Base-by-base conservation (phyloP, 2,329 filamentous ascomycete species). In the Drechslerella dactyloides region DNA sequence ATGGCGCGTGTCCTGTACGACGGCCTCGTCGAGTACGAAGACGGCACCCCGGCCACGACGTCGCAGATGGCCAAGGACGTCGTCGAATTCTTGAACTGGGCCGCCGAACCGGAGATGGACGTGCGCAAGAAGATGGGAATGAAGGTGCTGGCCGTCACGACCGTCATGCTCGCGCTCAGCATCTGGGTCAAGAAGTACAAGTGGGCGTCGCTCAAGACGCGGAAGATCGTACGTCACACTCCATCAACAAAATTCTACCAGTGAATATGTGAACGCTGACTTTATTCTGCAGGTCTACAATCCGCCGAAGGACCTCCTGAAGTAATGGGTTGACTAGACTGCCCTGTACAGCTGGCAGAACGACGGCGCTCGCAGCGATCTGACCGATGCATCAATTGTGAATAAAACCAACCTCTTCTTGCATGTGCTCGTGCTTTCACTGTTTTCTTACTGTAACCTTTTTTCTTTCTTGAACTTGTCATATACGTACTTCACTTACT, bases 11-110 rank as follows among this genome's bases (percentile, higher is more conserved):
- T 97, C 73, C 87, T 99, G 73, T 99, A 96, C 83, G 94, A 99
- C 77, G 94, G 91, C 75, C 84, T 99, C 68, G 94, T 99, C 75
- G 94, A 99, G 82, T 99, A 97, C 83, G 94, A 99, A 81, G 94
- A 99, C 77, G 92, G 86, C 74, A 99, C 94, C 46, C 90, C 92
- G 58, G 94, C 94, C 55, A 91, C 93, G 74, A 92, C 92, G 76
- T 97, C 93, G 74, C 94, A 99, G 84, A 99, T 99, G 94, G 94
- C 94, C 82, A 99, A 99, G 89, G 94, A 99, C 78, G 94, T 99
- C 73, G 88, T 90, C 73, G 94, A 99, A 83, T 99, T 99, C 85
- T 86, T 99, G 80, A 97, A 99, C 89, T 99, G 94, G 94, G 86
- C 94, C 61, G 93, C 94, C 68, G 94, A 99, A 85, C 94, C 94